phyloP scores from a whole-genome alignment of 176 grass and related monocot species.

The Microstegium vimineum region DNA sequence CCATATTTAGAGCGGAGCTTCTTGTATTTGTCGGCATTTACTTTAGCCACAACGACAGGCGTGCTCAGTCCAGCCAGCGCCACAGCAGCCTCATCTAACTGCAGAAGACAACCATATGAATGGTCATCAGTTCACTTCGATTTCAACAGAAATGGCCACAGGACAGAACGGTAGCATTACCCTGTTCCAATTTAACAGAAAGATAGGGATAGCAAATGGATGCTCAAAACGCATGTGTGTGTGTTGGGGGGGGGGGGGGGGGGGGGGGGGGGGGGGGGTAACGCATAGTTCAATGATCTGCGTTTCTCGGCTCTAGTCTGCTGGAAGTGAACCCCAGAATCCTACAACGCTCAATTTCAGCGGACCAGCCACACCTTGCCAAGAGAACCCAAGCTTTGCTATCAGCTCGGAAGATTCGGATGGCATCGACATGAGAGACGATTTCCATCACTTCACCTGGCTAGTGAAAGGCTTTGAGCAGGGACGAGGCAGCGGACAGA shows the following conservation, averaged over 20 bases:
- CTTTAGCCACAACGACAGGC: slow-evolving; percentile 62
- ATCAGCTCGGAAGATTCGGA: not conserved
- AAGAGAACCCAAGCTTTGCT: not conserved
- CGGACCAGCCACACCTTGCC: not conserved
- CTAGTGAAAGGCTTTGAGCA: not conserved
- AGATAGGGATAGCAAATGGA: not conserved
- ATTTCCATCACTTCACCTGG: not conserved
- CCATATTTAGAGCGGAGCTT: slow-evolving; percentile 77
- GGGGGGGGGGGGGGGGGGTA: too few species aligned
- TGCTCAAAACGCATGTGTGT: too few species aligned
- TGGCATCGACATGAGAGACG: not conserved
- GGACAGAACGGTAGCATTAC: not conserved
- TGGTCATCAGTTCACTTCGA: not conserved
- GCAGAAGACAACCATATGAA: slow-evolving; percentile 13
- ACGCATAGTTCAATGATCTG: not conserved
- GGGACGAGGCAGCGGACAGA: not conserved
- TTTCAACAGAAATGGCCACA: not conserved
- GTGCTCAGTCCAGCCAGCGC: slow-evolving; percentile 49
- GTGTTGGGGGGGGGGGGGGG: too few species aligned
- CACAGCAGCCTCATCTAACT: slow-evolving; percentile 83
- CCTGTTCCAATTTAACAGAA: not conserved
- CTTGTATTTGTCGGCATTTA: slow-evolving; percentile 85
- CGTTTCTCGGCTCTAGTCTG: not conserved
- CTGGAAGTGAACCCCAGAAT: too few species aligned
- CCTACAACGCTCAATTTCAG: not conserved